These are phyloP conservation scores for Cicer cuneatum DNA, from an alignment of 306 rosid species.

Conservation along the genomic window DNA sequence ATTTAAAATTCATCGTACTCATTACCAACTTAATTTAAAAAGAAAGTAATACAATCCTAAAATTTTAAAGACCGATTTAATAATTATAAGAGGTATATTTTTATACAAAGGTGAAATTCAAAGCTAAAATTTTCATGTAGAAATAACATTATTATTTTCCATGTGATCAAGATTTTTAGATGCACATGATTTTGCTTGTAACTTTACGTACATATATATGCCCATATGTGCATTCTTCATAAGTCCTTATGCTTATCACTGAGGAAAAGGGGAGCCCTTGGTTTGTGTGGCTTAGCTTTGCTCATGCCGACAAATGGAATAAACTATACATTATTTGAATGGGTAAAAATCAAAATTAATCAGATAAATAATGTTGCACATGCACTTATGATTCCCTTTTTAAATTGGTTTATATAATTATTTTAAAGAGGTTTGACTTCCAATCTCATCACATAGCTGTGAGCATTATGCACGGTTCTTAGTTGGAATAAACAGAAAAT, in stretches of 20 bases:
- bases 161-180: not conserved
- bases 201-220: slow-evolving; percentile 21
- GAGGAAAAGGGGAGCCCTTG: slow-evolving; percentile 2
- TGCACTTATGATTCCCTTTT: slow-evolving; percentile 31
- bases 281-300: slow-evolving; percentile 41
- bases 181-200: not conserved
- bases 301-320: slow-evolving; percentile 37
- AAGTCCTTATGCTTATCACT: slow-evolving; percentile 18
- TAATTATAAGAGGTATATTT: too few species aligned
- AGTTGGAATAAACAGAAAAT: slow-evolving; percentile 43
- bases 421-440: slow-evolving; percentile 16
- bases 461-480: slow-evolving; percentile 41
- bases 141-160: not conserved
- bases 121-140: too few species aligned
- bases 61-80: too few species aligned
- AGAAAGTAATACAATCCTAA: too few species aligned
- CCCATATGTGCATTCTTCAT: slow-evolving; percentile 24
- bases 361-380: slow-evolving; percentile 6
- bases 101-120: too few species aligned
- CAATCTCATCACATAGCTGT: slow-evolving; percentile 18
- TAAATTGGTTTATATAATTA: slow-evolving; percentile 27
- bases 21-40: too few species aligned
- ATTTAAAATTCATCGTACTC: too few species aligned
- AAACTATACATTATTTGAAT: not conserved
- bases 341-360: slow-evolving; percentile 35